phyloP scores from a whole-genome alignment of 257 asterid species.

The Jaltomata sinuosa region DNA sequence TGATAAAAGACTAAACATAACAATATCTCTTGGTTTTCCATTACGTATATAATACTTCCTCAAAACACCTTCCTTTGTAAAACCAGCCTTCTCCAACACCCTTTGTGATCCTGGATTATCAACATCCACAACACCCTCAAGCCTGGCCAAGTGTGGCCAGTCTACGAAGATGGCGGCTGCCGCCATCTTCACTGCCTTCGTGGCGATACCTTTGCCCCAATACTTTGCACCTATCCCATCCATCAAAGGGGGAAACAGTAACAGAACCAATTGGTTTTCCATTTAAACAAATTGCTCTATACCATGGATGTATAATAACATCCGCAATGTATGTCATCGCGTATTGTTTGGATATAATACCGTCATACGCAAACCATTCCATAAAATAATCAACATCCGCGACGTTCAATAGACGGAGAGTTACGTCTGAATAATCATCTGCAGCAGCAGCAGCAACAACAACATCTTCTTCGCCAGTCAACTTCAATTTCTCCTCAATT shows the following conservation, averaged over 20 bases:
- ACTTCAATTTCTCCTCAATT: background rate
- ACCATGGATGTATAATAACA: slow-evolving; percentile 33
- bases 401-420: slow-evolving; percentile 38
- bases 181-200: slow-evolving; percentile 55
- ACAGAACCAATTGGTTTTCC: slow-evolving; percentile 40
- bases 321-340: slow-evolving; percentile 21
- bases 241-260: slow-evolving; percentile 25
- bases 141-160: slow-evolving; percentile 56
- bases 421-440: slow-evolving; percentile 23
- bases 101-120: slow-evolving; percentile 55
- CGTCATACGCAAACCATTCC: slow-evolving; percentile 48
- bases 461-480: background rate
- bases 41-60: slow-evolving; percentile 45
- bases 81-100: slow-evolving; percentile 74
- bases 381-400: slow-evolving; percentile 53
- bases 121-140: slow-evolving; percentile 57
- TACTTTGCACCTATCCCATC: slow-evolving; percentile 31
- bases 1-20: slow-evolving; percentile 48
- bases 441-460: too few species aligned
- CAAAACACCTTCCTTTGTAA: slow-evolving; percentile 50
- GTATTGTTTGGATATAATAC: slow-evolving; percentile 31
- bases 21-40: slow-evolving; percentile 40
- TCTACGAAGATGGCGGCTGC: slow-evolving; percentile 38
- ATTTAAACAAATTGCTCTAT: slow-evolving; percentile 40
- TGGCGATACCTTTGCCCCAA: slow-evolving; percentile 70